Conservation (phyloP, 768 basidiomycete species). For the Mycena pura region DNA sequence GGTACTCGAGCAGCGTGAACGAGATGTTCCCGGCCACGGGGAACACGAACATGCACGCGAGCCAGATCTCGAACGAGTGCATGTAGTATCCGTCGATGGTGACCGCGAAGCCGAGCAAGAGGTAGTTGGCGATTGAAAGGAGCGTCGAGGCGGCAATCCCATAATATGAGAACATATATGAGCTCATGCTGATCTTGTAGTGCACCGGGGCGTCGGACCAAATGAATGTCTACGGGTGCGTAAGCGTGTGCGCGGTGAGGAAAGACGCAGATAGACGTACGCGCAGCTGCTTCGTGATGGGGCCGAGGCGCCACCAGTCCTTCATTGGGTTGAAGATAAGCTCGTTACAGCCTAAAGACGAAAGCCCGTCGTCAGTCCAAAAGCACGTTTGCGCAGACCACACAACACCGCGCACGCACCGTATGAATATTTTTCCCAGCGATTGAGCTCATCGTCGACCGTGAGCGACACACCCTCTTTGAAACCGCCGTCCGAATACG, state of each 20-base stretch:
- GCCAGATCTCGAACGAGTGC: constrained; percentile 76
- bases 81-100: constrained; percentile 75
- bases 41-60: constrained; percentile 75
- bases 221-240: constrained; percentile 59
- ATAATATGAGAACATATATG: constrained; percentile 71
- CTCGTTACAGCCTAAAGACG: constrained; percentile 65
- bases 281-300: constrained; percentile 83
- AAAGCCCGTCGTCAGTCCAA: constrained; percentile 3
- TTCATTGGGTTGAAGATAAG: constrained; percentile 86
- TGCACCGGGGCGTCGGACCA: constrained; percentile 82
- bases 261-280: neutral
- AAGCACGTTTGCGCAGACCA: neutral
- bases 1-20: constrained; percentile 73
- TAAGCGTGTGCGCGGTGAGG: neutral
- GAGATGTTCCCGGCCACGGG: constrained; percentile 73
- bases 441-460: constrained; percentile 87
- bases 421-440: constrained; percentile 92
- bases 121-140: constrained; percentile 73
- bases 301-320: constrained; percentile 79
- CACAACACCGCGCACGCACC: constrained; percentile 45
- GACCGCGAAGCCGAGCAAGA: constrained; percentile 67
- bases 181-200: constrained; percentile 83
- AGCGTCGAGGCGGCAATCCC: constrained; percentile 69
- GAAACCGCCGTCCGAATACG: constrained; percentile 84
- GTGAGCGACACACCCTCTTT: constrained; percentile 93